phyloP scores from a whole-genome alignment of 352 stramenopile species.

The Phytophthora chlamydospora region DNA sequence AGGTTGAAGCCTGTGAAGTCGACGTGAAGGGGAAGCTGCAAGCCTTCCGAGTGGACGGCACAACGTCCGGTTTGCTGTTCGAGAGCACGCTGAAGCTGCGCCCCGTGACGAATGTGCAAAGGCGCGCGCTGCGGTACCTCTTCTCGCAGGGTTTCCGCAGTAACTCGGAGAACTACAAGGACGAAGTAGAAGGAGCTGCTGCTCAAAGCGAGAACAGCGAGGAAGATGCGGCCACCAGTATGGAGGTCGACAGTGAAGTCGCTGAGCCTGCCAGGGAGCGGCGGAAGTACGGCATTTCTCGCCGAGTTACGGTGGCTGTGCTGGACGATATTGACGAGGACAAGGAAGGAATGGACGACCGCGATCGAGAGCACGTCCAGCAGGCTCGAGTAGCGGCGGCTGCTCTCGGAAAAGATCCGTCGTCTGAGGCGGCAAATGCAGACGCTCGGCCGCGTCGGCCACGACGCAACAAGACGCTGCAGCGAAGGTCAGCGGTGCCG shows the following conservation, averaged over 20 bases:
- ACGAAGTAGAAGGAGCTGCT: constrained; percentile 1
- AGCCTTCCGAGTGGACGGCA: constrained; percentile 74
- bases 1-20: constrained; percentile 7
- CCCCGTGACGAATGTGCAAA: constrained; percentile 60
- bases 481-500: constrained; percentile 42
- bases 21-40: constrained; percentile 38
- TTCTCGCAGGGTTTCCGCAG: constrained; percentile 63
- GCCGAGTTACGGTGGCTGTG: constrained; percentile 57
- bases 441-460: constrained; percentile 18
- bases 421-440: not conserved
- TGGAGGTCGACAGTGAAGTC: constrained; percentile 20
- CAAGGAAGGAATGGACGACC: constrained; percentile 44
- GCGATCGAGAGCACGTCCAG: constrained; percentile 48
- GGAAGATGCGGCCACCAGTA: constrained; percentile 3
- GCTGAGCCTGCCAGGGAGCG: constrained; percentile 13
- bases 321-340: constrained; percentile 48
- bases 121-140: constrained; percentile 66
- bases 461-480: constrained; percentile 52
- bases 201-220: not conserved
- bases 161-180: constrained; percentile 37
- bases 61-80: constrained; percentile 63
- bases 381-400: constrained; percentile 40
- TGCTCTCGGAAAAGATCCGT: constrained; percentile 30
- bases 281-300: constrained; percentile 34
- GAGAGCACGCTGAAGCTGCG: constrained; percentile 77